A percentile compares a stretch with the other conserved stretches of the same genome.
Evolutionary conservation across 2,329 filamentous ascomycete genomes (phyloP).

Genomic region (Berkeleyomyces basicola): DNA sequence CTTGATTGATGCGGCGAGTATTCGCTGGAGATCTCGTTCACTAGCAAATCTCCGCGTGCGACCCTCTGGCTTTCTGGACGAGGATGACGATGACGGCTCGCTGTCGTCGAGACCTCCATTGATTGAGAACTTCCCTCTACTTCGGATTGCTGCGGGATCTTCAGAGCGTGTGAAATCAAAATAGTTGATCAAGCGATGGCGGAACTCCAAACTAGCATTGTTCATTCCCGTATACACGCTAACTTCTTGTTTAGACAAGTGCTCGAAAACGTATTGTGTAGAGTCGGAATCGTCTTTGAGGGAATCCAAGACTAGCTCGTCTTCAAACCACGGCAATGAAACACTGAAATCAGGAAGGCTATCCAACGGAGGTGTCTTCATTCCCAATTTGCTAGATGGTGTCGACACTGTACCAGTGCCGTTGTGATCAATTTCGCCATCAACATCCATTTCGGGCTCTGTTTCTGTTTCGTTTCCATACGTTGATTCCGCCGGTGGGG

Average conservation of each 20-base stretch:
- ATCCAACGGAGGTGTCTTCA: constrained; percentile 38
- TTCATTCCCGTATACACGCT: background rate
- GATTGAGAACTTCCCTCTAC: constrained; percentile 35
- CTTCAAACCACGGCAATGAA: constrained; percentile 7
- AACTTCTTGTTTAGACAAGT: constrained; percentile 13
- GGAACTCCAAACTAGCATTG: background rate
- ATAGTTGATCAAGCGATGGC: constrained; percentile 23
- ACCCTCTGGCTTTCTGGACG: constrained; percentile 35
- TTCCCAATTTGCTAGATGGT: constrained; percentile 22
- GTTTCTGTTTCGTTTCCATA: constrained; percentile 14
- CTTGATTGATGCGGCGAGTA: constrained; percentile 53
- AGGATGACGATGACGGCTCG: constrained; percentile 18
- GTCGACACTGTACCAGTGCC: constrained; percentile 31
- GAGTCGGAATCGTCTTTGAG: constrained; percentile 26
- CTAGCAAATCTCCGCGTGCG: constrained; percentile 44
- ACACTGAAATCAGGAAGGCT: constrained; percentile 32
- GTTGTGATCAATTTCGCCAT: constrained; percentile 38
- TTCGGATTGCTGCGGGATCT: constrained; percentile 37
- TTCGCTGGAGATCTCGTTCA: constrained; percentile 56
- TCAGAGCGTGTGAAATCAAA: constrained; percentile 39
- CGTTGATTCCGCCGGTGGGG: constrained; percentile 15
- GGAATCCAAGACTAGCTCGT: constrained; percentile 22
- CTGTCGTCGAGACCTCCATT: constrained; percentile 19
- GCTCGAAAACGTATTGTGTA: constrained; percentile 29
- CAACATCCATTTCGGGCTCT: constrained; percentile 26